These are phyloP conservation scores for Fomitiporia mediterranea DNA, from an alignment of 1,284 basidiomycete species.

Conservation along the genomic window DNA sequence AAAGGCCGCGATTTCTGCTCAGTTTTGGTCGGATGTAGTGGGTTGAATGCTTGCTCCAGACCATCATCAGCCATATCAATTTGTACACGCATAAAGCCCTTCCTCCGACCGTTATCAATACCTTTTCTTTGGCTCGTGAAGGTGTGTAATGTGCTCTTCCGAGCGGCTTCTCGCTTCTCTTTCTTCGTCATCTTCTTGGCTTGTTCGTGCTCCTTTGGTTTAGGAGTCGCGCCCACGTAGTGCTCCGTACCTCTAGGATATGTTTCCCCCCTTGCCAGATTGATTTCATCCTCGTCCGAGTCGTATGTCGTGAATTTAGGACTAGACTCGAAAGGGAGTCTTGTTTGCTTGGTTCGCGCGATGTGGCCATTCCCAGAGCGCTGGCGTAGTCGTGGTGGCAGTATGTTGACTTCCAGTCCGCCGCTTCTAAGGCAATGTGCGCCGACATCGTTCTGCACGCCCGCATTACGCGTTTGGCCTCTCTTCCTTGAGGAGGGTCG, in stretches of 20 bases:
- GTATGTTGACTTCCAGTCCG: constrained; percentile 4
- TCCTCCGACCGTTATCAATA: constrained; percentile 33
- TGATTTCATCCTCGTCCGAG: neutral
- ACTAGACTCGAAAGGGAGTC: constrained; percentile 13
- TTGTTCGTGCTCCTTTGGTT: neutral
- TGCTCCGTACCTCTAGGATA: neutral
- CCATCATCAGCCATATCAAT: constrained; percentile 39
- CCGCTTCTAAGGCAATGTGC: constrained; percentile 20
- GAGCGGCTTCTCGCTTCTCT: constrained; percentile 17
- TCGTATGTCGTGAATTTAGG: neutral
- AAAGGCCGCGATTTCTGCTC: no score
- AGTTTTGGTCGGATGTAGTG: constrained; percentile 24
- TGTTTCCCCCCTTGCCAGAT: neutral
- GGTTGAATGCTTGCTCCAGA: constrained; percentile 41
- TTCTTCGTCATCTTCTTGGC: constrained; percentile 12
- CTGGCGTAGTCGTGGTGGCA: neutral
- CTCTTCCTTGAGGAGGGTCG: constrained; percentile 21
- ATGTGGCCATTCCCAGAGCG: neutral
- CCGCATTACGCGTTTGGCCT: neutral
- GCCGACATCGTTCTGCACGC: neutral
- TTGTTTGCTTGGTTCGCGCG: constrained; percentile 13
- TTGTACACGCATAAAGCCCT: constrained; percentile 25
- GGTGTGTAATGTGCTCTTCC: constrained; percentile 27
- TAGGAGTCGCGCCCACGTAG: neutral
- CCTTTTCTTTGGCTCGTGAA: constrained; percentile 28